These are phyloP conservation scores for Nemania abortiva DNA, from an alignment of 2,329 filamentous ascomycete genomes.

Conservation along the genomic window DNA sequence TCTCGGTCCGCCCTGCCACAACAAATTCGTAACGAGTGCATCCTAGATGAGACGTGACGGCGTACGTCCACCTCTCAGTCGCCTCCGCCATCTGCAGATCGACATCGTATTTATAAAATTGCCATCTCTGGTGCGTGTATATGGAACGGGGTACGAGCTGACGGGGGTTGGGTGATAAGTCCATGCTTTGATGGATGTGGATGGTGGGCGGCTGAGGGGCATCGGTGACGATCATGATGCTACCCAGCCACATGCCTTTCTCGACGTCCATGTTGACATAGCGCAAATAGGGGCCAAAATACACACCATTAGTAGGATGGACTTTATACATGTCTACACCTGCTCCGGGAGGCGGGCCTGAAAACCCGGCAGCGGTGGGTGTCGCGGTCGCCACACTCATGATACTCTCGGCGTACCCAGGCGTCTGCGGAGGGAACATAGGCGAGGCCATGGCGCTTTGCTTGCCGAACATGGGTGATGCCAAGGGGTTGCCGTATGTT, in stretches of 20 bases:
- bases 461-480: conserved; percentile 74
- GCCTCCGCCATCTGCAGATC: conserved; percentile 90
- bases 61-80: conserved; percentile 94
- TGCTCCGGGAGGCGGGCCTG: conserved; percentile 86
- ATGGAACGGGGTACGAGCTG: conserved; percentile 87
- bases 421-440: conserved; percentile 83
- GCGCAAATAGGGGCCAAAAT: conserved; percentile 95
- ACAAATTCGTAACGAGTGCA: conserved; percentile 99
- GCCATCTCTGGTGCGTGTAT: conserved; percentile 91
- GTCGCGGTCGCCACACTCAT: conserved; percentile 81
- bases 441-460: conserved; percentile 81
- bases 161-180: conserved; percentile 91
- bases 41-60: conserved; percentile 94
- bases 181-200: conserved; percentile 89
- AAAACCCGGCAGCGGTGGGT: conserved; percentile 84
- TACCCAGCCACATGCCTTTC: conserved; percentile 89
- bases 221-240: conserved; percentile 93
- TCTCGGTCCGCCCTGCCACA: conserved; percentile 89
- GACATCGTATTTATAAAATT: conserved; percentile 94
- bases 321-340: conserved; percentile 96
- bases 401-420: conserved; percentile 86
- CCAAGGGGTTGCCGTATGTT: conserved; percentile 79
- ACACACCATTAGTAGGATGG: conserved; percentile 93
- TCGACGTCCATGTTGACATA: conserved; percentile 99
- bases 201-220: conserved; percentile 93